Base-by-base conservation (phyloP, 306 rosid genomes). In the Ormosia emarginata region DNA sequence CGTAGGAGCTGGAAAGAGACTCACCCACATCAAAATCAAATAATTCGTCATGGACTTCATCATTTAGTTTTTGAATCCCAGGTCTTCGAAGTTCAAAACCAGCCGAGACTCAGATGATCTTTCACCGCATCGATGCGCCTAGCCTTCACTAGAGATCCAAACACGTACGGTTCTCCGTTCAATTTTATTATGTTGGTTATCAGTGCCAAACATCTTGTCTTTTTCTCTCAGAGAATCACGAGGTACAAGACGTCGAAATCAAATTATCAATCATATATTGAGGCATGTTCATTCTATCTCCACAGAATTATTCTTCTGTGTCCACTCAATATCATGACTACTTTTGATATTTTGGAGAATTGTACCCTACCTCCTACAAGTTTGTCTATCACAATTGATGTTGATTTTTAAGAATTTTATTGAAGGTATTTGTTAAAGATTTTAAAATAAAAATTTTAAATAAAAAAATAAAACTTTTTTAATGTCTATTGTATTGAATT, bases 61-160 rank as follows among this genome's bases (percentile, higher is more conserved):
- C 89, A 89, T 91, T 86, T 65, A 50, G 63, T 49, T n/a, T 76
- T 89, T 88, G 93, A 89, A 91, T 71, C 80, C 33, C 1, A 46
- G 2, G 34, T 77, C 41, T 8, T 34, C 37, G 64, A 70, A 64
- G 52, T 40, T 74, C 52, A 39, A 39, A 74, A 41, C 5, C 55
- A 37, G 36, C 75, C 3, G 55, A 75, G 41, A 12, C 24, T 59
- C 65, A 29, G 29, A 17, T 43, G 10, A 41, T 29, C 34, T 52
- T 71, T 53, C 75, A 41, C 69, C 80, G 34, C 41, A 47, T 53
- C 33, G 37, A 65, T 41, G 66, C 62, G 47, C 37, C 34, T 40
- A 39, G 14, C 82, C 63, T 47, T 56, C 37, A n/a, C 40, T 53
- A 67, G 50, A 79, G 34, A 69, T 69, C 70, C 74, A 66, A 13